Conservation (phyloP, 805 yeast species). For the Ogataea dorogensis region DNA sequence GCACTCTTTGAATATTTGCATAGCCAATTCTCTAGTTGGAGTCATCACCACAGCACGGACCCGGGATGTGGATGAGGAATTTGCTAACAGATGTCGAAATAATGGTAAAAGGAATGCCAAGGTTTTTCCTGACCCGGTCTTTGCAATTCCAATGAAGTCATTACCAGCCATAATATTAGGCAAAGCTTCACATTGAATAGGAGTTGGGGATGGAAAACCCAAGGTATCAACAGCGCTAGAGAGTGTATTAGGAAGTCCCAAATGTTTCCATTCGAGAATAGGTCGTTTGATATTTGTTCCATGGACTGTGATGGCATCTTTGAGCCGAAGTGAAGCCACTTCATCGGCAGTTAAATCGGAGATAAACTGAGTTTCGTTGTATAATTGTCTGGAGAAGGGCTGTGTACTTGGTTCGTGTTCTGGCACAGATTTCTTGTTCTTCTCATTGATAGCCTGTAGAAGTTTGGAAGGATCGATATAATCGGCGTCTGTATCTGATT, state of each 20-base stretch:
- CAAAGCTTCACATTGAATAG: conserved; percentile 87
- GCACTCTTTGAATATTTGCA: conserved; percentile 75
- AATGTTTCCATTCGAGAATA: conserved; percentile 71
- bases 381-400: conserved; percentile 61
- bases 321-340: conserved; percentile 49
- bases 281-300: conserved; percentile 65
- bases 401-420: conserved; percentile 45
- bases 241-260: conserved; percentile 68
- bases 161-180: conserved; percentile 89
- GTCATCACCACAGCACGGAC: conserved; percentile 75
- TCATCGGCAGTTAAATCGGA: conserved; percentile 50
- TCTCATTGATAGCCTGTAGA: conserved; percentile 41
- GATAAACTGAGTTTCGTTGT: conserved; percentile 57
- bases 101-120: conserved; percentile 83
- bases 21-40: conserved; percentile 90
- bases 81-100: conserved; percentile 79
- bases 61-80: conserved; percentile 39
- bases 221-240: conserved; percentile 52
- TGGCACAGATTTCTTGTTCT: conserved; percentile 51
- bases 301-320: conserved; percentile 66
- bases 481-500: conserved; percentile 36
- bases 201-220: conserved; percentile 64
- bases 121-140: conserved; percentile 96
- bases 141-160: conserved; percentile 91
- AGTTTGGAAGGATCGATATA: conserved; percentile 33